These are phyloP conservation scores for Claviceps sp. DNA, from an alignment of 2,329 filamentous ascomycete genomes.

Conservation along the genomic window DNA sequence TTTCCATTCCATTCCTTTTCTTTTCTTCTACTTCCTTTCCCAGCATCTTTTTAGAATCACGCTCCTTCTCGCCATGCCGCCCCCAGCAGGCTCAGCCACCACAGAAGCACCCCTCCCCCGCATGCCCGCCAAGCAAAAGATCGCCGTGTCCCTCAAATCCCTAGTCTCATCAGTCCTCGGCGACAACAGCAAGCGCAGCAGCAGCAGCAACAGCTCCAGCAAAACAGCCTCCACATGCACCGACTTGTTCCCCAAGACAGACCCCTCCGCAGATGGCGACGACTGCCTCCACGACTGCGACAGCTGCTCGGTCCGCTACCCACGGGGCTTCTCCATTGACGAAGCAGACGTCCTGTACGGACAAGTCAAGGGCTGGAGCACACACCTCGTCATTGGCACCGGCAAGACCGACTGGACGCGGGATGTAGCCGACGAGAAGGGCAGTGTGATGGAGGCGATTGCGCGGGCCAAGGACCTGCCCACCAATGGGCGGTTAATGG, in stretches of 20 bases:
- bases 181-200: constrained; percentile 12
- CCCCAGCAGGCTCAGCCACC: background rate
- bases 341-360: constrained; percentile 71
- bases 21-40: background rate
- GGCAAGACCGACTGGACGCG: constrained; percentile 90
- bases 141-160: constrained; percentile 27
- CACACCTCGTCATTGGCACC: constrained; percentile 86
- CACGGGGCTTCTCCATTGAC: constrained; percentile 59
- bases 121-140: constrained; percentile 24
- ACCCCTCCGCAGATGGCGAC: constrained; percentile 69
- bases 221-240: constrained; percentile 15
- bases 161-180: constrained; percentile 19
- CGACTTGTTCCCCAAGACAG: constrained; percentile 59
- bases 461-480: constrained; percentile 39
- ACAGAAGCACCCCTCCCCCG: background rate
- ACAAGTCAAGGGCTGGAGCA: constrained; percentile 72
- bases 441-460: constrained; percentile 70
- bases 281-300: constrained; percentile 83
- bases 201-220: constrained; percentile 9
- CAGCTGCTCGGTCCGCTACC: constrained; percentile 66
- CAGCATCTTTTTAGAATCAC: too few relatives aligned
- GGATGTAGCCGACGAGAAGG: constrained; percentile 78
- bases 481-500: constrained; percentile 64
- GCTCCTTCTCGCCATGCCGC: background rate
- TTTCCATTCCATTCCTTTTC: background rate